Base-by-base conservation (phyloP, 345 rosid species). In the Eucalyptus pauciflora region DNA sequence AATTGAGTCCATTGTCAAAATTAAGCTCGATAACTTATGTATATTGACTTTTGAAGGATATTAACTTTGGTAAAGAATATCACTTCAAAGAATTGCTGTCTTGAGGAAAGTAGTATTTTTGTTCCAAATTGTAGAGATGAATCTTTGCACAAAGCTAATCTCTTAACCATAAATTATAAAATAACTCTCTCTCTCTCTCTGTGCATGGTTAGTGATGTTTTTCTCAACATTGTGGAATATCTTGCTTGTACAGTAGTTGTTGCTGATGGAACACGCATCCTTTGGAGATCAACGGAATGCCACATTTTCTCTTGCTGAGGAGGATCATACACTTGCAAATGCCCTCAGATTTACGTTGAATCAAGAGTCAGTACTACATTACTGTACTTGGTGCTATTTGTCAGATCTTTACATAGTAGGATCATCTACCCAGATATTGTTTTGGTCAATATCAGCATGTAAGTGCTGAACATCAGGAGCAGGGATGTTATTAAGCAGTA, bases 261-360 rank as follows among this genome's bases (percentile, higher is more conserved):
- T 86, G 62, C 86, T 2, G 79, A 97, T 97, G 99, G 98, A 97
- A 88, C 97, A 94, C 54, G 95, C 95, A 13, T 94, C 96, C 49
- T 90, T 92, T 37, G 89, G 89, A 45, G 97, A 95, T 92, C 93
- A 90, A 60, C 92, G 93, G 49, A 91, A 90, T 43, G 97, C 96
- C 69, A 92, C 99, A 20, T 97, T 98, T 92, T 92, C 96, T 86
- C 89, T 97, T 20, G 71, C 93, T 3, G 96, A 95, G 31, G 99
- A 97, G 89, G 99, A 95, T 90, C 99, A 98, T 89, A 97, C 98
- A 9, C 93, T 98, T 41, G 99, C 98, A 20, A 98, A 97, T 89
- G 91, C 98, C 45, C 93, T 98, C 88, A 93, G 99, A 89, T 98
- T 94, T 94, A 90, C 95, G 86, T 91, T 98, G 92, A 96, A 97